phyloP scores from a whole-genome alignment of 495 filamentous ascomycete genomes.

The Penicillium riverlandense region DNA sequence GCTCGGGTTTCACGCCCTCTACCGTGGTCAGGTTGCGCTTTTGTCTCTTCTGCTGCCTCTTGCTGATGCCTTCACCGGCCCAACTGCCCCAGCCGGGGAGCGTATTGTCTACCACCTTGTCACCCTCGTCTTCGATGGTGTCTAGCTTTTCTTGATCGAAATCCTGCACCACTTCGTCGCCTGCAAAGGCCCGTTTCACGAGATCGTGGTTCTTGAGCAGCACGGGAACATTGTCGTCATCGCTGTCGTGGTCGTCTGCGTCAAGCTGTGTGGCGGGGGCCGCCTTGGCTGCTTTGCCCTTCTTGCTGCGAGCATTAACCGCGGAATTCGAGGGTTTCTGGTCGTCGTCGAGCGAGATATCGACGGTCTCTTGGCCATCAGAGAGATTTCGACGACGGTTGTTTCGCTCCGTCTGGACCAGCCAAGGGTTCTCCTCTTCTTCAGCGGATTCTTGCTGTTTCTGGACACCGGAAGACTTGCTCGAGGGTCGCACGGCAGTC shows the following conservation, averaged over 20 bases:
- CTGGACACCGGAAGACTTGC: constrained; percentile 5
- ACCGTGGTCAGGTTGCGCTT: constrained; percentile 60
- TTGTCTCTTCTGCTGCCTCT: constrained; percentile 53
- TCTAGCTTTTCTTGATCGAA: constrained; percentile 78
- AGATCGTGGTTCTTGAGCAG: constrained; percentile 73
- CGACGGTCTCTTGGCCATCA: constrained; percentile 29
- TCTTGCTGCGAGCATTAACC: constrained; percentile 9
- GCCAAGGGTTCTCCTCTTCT: constrained; percentile 44
- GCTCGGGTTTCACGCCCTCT: constrained; percentile 68
- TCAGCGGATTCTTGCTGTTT: constrained; percentile 13
- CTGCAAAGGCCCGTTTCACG: constrained; percentile 80
- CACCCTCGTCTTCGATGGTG: constrained; percentile 68
- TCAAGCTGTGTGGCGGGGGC: constrained; percentile 12
- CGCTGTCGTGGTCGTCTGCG: constrained; percentile 33
- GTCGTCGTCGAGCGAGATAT: constrained; percentile 30
- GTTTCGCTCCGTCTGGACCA: constrained; percentile 32
- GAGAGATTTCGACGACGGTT: constrained; percentile 27
- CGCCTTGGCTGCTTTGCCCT: constrained; percentile 12
- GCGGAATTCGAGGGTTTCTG: constrained; percentile 9
- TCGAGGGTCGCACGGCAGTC: constrained; percentile 8
- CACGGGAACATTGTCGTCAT: constrained; percentile 53
- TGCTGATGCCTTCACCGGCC: constrained; percentile 72
- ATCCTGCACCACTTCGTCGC: constrained; percentile 76
- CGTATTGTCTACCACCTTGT: constrained; percentile 76
- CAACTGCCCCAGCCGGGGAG: constrained; percentile 91